Evolutionary conservation across 2,329 filamentous ascomycete genomes (phyloP).

Genomic region (Endocalyx cinctus): DNA sequence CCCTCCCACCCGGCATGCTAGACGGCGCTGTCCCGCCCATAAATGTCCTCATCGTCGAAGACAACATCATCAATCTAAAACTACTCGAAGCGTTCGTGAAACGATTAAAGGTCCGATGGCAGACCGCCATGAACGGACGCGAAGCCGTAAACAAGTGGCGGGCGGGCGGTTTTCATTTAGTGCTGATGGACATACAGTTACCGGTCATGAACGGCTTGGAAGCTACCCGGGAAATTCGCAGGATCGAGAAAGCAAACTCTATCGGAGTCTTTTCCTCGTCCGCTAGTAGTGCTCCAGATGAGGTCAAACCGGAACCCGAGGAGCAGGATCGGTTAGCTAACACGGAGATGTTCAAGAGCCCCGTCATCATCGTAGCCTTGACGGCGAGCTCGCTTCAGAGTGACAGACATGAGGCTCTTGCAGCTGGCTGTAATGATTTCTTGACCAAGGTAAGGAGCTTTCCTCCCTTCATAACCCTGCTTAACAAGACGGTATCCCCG

Average conservation of each 20-base stretch:
- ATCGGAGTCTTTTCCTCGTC: slow-evolving; percentile 86
- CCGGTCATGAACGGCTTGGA: slow-evolving; percentile 95
- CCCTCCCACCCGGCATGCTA: slow-evolving; percentile 59
- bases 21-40: slow-evolving; percentile 88
- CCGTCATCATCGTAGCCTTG: slow-evolving; percentile 94
- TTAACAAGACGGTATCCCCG: too few species aligned
- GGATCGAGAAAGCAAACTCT: slow-evolving; percentile 83
- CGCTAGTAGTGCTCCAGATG: slow-evolving; percentile 49
- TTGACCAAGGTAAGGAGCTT: slow-evolving; percentile 73
- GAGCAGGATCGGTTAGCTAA: slow-evolving; percentile 68
- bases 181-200: slow-evolving; percentile 97
- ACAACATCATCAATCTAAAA: slow-evolving; percentile 96
- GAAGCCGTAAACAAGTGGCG: slow-evolving; percentile 95
- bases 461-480: slow-evolving; percentile 1
- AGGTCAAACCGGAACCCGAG: slow-evolving; percentile 42
- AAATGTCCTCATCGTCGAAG: slow-evolving; percentile 95
- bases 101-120: slow-evolving; percentile 89
- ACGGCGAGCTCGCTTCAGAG: slow-evolving; percentile 93
- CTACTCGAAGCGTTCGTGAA: slow-evolving; percentile 95
- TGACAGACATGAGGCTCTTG: slow-evolving; percentile 89
- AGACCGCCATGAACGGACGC: slow-evolving; percentile 91
- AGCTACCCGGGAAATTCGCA: slow-evolving; percentile 88
- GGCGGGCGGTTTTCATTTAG: slow-evolving; percentile 86
- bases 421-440: slow-evolving; percentile 96
- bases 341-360: slow-evolving; percentile 78